A percentile compares a stretch with the other conserved stretches of the same genome.
These are phyloP conservation scores for Hypoxylon subgilvum DNA, from an alignment of 495 filamentous ascomycete genomes.

Conservation along the genomic window DNA sequence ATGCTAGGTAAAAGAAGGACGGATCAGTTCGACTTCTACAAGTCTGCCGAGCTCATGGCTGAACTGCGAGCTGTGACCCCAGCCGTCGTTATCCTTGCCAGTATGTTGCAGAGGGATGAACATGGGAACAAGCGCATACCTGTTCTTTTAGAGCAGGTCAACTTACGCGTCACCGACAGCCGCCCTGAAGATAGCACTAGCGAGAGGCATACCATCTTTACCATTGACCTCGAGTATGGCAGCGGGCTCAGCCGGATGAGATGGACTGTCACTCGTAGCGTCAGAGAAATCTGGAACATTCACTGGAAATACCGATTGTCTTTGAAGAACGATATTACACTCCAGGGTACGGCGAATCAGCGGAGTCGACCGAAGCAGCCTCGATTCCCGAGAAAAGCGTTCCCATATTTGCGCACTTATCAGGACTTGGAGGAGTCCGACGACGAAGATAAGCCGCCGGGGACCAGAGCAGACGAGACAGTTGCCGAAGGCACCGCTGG, in stretches of 20 bases:
- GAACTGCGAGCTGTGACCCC: slow-evolving; percentile 91
- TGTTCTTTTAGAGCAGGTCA: slow-evolving; percentile 92
- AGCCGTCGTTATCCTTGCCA: slow-evolving; percentile 89
- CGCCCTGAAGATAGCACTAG: slow-evolving; percentile 63
- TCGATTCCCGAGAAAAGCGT: slow-evolving; percentile 85
- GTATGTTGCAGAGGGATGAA: slow-evolving; percentile 96
- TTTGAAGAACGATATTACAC: slow-evolving; percentile 78
- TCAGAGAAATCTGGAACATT: slow-evolving; percentile 89
- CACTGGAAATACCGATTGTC: slow-evolving; percentile 91
- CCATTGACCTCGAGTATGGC: slow-evolving; percentile 94
- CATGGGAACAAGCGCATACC: slow-evolving; percentile 94
- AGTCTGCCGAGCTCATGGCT: slow-evolving; percentile 94
- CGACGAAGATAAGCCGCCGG: slow-evolving; percentile 74
- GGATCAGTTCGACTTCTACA: slow-evolving; percentile 88
- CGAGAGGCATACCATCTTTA: slow-evolving; percentile 84
- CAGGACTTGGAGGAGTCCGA: slow-evolving; percentile 81
- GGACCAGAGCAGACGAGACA: slow-evolving; percentile 51
- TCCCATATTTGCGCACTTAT: slow-evolving; percentile 85
- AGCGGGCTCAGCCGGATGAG: slow-evolving; percentile 95
- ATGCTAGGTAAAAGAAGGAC: slow-evolving; percentile 82
- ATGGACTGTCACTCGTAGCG: slow-evolving; percentile 87
- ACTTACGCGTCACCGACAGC: slow-evolving; percentile 83
- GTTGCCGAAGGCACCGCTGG: slow-evolving; percentile 57
- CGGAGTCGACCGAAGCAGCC: slow-evolving; percentile 73
- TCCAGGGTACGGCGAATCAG: slow-evolving; percentile 48